A percentile compares a stretch with the other conserved stretches of the same genome.
These are phyloP conservation scores for Theobroma grandiflorum DNA, from an alignment of 441 rosid species.

Conservation along the genomic window DNA sequence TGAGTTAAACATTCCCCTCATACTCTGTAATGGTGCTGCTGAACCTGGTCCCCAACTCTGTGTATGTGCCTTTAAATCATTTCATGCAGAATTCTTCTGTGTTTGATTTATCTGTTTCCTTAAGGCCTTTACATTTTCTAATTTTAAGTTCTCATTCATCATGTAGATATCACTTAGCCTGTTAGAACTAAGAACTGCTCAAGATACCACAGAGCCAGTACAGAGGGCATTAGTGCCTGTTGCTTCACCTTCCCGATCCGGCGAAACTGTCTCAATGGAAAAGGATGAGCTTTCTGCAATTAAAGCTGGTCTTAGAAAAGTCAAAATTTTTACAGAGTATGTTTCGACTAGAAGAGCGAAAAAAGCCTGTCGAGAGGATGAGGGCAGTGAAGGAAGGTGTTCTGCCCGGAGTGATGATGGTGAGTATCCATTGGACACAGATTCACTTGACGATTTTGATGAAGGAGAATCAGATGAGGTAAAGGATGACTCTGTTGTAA, in stretches of 20 bases:
- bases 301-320: slow-evolving; percentile 73
- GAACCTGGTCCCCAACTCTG: slow-evolving; percentile 63
- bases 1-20: slow-evolving; percentile 76
- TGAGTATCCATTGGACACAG: slow-evolving; percentile 51
- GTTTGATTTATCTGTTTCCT: not conserved
- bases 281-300: slow-evolving; percentile 66
- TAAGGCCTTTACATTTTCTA: not conserved
- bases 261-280: slow-evolving; percentile 40
- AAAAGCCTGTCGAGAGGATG: slow-evolving; percentile 59
- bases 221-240: slow-evolving; percentile 43
- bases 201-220: slow-evolving; percentile 43
- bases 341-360: slow-evolving; percentile 54
- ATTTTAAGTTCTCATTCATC: slow-evolving; percentile 14
- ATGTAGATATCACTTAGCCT: slow-evolving; percentile 73
- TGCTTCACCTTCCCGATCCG: slow-evolving; percentile 42
- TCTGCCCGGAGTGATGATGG: slow-evolving; percentile 51
- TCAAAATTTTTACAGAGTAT: slow-evolving; percentile 59
- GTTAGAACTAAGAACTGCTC: slow-evolving; percentile 64
- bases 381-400: slow-evolving; percentile 48
- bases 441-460: slow-evolving; percentile 58
- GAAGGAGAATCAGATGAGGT: slow-evolving; percentile 47
- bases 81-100: not conserved
- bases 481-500: slow-evolving; percentile 45
- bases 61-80: slow-evolving; percentile 49
- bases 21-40: slow-evolving; percentile 47